Base-by-base conservation (phyloP, 2,329 filamentous ascomycete species). In the Sarocladiaceae sp. region DNA sequence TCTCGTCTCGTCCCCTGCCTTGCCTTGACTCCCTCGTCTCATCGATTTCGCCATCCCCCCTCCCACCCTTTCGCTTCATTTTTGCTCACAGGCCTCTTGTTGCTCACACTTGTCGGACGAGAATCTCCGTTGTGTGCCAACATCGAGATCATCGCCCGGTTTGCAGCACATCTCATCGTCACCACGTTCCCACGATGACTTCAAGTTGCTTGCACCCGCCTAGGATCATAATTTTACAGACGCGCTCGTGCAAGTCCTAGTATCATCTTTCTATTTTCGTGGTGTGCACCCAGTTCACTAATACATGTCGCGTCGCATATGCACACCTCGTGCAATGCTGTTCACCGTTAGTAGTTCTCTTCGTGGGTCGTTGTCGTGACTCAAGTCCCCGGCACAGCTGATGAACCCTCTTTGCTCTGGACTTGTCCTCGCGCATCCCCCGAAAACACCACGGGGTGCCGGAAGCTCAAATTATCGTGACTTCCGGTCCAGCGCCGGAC, bases 401-500 rank as follows among this genome's bases (percentile, higher is more conserved):
- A n/a, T n/a, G 23, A 28, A n/a, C 23, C 23, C 40, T 44, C 40
- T 44, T 44, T 28, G 22, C 23, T 44, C 40, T 44, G 22, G 37
- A 26, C 23, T 22, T 17, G n/a, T 33, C 22, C 20, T 42, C 39
- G 40, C 40, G 26, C 40, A 15, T 44, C 23, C 7, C 17, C 44
- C 44, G 44, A 31, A 29, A 48, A 48, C 44, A 48, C 44, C 44
- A 48, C 25, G 44, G 44, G n/a, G 44, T 48, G 44, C 44, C 44
- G 44, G 44, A 22, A 25, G 25, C n/a, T 17, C 44, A 18, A 48
- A 48, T 10, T 17, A 48, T 48, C 44, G 44, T 48, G 44, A 48
- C 44, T 48, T 48, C 44, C 44, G 44, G 26, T 48, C n/a, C 40
- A 28, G 44, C 44, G 44, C 26, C 26, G 44, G 44, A n/a, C n/a